phyloP scores from a whole-genome alignment of 1,284 basidiomycete species.

The Austroboletus rostrupii region DNA sequence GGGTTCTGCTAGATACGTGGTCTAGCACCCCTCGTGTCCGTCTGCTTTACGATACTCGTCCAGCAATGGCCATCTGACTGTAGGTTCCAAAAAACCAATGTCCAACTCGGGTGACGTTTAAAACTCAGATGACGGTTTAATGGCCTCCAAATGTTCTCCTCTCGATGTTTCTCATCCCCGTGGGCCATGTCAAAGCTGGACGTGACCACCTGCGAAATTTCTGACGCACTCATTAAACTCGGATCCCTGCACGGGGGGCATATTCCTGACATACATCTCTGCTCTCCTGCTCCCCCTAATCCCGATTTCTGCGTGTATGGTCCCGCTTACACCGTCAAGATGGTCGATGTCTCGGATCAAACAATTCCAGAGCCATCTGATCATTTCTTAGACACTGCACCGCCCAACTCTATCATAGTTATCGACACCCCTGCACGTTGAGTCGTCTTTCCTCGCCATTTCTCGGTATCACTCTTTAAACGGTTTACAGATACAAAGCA shows the following conservation, averaged over 20 bases:
- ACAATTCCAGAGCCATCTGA: conserved; percentile 61
- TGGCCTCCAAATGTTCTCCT: too few species aligned
- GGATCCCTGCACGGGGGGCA: conserved; percentile 73
- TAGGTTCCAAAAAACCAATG: too few species aligned
- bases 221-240: conserved; percentile 89
- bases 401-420: conserved; percentile 68
- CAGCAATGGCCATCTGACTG: too few species aligned
- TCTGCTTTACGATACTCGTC: too few species aligned
- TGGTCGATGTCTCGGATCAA: conserved; percentile 66
- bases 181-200: conserved; percentile 13
- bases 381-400: conserved; percentile 85
- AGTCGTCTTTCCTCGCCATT: conserved; percentile 23
- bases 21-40: too few species aligned
- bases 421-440: conserved; percentile 75
- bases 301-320: conserved; percentile 51
- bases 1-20: too few species aligned
- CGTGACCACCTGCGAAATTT: conserved; percentile 75
- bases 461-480: conserved; percentile 5
- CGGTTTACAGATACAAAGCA: conserved; percentile 61
- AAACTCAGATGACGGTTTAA: too few species aligned
- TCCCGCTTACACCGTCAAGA: conserved; percentile 88
- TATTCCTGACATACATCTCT: conserved; percentile 73
- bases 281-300: conserved; percentile 38
- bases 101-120: too few species aligned
- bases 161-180: too few species aligned